Base-by-base conservation (phyloP, 2,329 filamentous ascomycete genomes). In the Colletotrichum sp. region DNA sequence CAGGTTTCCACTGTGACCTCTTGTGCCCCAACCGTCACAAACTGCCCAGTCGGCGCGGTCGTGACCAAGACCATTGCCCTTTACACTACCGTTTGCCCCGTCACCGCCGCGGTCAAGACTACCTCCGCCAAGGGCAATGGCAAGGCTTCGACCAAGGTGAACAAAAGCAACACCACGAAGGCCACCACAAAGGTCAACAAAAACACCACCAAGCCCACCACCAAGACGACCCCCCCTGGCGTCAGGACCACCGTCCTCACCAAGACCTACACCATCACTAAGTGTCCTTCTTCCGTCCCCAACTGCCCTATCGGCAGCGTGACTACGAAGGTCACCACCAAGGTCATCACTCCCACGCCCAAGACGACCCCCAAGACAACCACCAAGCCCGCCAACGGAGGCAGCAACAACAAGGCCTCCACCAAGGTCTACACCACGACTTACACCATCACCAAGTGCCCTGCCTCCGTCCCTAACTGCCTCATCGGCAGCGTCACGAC, bases 381-480 rank as follows among this genome's bases (percentile, higher is more conserved):
- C 56, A 32, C 34, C 18, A 55, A 26, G 10, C 66, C 66, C 6
- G 21, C 15, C n/a, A 28, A 28, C 38, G 55, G 21, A 18, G 36
- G 18, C 18, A 52, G 7, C 65, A 55, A n/a, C 28, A 21, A 28
- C 34, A 58, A 48, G 9, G 30, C 64, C 79, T 56, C n/a, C 24
- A 85, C 84, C 28, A 85, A 83, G 74, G 84, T 84, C 21, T 80
- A 87, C 66, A 87, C 84, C 26, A 78, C 78, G 15, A 80, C 90
- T 77, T 86, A 90, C 77, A 92, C 90, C 78, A 85, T 91, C 82
- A 91, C 88, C 79, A 88, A 87, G 58, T 92, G 90, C 82, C 88
- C 86, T 56, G 83, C 89, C 24, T 80, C 80, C 18, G 82, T 86
- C 2, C 80, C 79, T 56, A 79, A 84, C 81, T 87, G 85, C 79